phyloP scores from a whole-genome alignment of 345 rosid species.

The Noccaea bulbosa region DNA sequence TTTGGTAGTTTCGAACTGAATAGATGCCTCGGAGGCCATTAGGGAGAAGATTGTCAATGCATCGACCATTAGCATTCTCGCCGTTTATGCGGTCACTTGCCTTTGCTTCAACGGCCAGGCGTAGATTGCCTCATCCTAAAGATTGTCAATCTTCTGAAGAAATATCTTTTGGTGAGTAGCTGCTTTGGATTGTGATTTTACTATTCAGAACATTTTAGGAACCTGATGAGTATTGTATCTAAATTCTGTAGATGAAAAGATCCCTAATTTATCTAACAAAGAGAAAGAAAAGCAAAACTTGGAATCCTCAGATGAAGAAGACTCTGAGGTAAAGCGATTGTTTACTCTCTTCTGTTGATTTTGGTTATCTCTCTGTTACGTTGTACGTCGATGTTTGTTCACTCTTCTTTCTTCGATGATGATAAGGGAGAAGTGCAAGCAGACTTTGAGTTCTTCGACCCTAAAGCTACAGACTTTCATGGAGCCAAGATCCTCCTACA shows the following conservation, averaged over 20 bases:
- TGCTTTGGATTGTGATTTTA: not conserved
- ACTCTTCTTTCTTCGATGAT: too few relatives aligned
- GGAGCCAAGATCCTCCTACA: conserved; percentile 76
- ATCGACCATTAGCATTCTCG: conserved; percentile 67
- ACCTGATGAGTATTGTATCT: conserved; percentile 12
- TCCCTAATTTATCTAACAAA: conserved; percentile 23
- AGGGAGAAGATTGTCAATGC: conserved; percentile 38
- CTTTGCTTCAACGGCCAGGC: conserved; percentile 48
- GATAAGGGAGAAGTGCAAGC: conserved; percentile 71
- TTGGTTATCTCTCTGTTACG: too few relatives aligned
- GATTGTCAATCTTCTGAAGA: conserved; percentile 33
- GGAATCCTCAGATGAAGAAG: conserved; percentile 67
- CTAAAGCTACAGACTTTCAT: conserved; percentile 75
- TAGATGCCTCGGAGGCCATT: conserved; percentile 56
- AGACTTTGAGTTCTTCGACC: conserved; percentile 93
- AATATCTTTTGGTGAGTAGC: conserved; percentile 43
- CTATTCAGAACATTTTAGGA: conserved; percentile 38
- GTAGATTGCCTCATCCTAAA: conserved; percentile 34
- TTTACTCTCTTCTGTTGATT: conserved; percentile 11
- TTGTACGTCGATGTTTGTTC: not conserved
- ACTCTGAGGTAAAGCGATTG: conserved; percentile 45
- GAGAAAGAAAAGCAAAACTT: conserved; percentile 31
- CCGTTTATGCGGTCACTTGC: conserved; percentile 74
- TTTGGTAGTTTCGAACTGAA: conserved; percentile 25
- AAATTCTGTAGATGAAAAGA: conserved; percentile 29